Percentiles rank a stretch among this genome's conserved stretches.
These are phyloP conservation scores for Cajanus cajan DNA, from an alignment of 306 rosid species.

Conservation along the genomic window DNA sequence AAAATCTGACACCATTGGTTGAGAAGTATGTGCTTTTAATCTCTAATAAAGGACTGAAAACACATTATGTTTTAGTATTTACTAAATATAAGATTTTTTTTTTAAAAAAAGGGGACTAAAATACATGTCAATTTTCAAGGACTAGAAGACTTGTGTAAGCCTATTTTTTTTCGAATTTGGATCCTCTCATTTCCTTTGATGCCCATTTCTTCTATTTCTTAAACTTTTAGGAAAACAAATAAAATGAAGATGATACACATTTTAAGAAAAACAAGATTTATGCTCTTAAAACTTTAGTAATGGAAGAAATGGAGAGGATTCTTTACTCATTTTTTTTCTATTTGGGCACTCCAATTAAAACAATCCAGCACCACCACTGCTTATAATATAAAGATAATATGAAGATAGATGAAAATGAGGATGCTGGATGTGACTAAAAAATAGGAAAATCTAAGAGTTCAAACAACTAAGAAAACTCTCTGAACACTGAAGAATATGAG, in stretches of 20 bases:
- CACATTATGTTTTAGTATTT: neutral
- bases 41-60: neutral
- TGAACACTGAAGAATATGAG: neutral
- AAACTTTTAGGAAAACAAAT: too few relatives aligned
- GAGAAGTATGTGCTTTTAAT: neutral
- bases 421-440: slow-evolving; percentile 1
- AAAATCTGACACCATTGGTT: neutral
- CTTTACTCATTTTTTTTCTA: too few relatives aligned
- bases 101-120: neutral
- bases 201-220: too few relatives aligned
- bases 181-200: too few relatives aligned
- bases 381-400: slow-evolving; percentile 6
- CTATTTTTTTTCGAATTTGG: too few relatives aligned
- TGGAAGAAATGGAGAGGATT: too few relatives aligned
- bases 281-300: too few relatives aligned
- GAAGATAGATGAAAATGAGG: neutral
- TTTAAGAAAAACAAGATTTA: too few relatives aligned
- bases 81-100: neutral
- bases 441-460: neutral
- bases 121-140: neutral
- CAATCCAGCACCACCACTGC: neutral
- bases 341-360: neutral
- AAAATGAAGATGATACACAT: too few relatives aligned
- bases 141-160: neutral
- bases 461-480: slow-evolving; percentile 4